Evolutionary conservation across 1,139 yeast species (phyloP), one percentile per base, ranked within the genome.

Genomic region (Hemisphaericaspora subhashii): DNA sequence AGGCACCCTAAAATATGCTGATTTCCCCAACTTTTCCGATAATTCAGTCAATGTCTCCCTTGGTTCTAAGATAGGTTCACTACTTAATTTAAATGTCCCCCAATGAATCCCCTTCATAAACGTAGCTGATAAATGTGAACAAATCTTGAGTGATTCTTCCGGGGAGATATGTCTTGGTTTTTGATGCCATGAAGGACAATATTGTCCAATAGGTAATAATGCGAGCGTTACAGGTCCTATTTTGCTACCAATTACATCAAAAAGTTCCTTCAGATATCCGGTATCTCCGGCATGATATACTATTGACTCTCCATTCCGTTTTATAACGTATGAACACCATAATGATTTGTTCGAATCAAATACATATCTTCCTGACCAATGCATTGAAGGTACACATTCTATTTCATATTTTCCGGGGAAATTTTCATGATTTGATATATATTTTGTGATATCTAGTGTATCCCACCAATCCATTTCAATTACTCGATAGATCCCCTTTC

Each of bases 391-490:
- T 0, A 94, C 77, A 60, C 97, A 87, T 1, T 87, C 89, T 23
- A 90, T 68, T 49, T 86, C 90, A 67, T 85, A 88, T 16, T 74
- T 67, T 42, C 79, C 83, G 2, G 67, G 62, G 6, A 68, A 55
- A 13, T 50, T 51, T 3, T 47, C 50, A 15, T 50, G 49, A 33
- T 60, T 53, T n/a, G 53, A 50, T 36, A 64, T 56, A 44, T 52
- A 62, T 7, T 58, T 54, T 13, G 64, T 64, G 35, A 84, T 54
- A 5, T 74, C 67, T 3, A 76, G 58, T 13, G 74, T 68, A 39
- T 89, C 90, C 98, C 98, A 90, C 98, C 98, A 90, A 50, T 86
- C 83, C 79, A 90, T 68, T 57, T 90, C 97, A 1, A 81, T 67
- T 5, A 74, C 72, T 25, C 77, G 74, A 41, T 74, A 68, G 10